These are phyloP conservation scores for Ceratocystis cubensis DNA, from an alignment of 2,329 filamentous ascomycete species.

Conservation along the genomic window DNA sequence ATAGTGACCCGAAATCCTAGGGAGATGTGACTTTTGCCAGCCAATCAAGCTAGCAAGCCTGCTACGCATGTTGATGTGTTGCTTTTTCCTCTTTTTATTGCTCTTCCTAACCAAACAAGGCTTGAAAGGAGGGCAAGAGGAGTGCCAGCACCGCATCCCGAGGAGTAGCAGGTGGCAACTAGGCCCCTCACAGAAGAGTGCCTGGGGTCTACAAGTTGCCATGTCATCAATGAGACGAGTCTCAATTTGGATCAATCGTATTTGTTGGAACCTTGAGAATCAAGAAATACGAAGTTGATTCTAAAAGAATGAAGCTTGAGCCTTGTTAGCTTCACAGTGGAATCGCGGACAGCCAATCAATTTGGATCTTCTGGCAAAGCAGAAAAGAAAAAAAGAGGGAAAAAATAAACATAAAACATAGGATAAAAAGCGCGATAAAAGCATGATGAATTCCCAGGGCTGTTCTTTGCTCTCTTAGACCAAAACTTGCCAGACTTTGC, in stretches of 20 bases:
- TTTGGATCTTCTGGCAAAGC: not conserved
- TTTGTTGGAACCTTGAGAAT: no score
- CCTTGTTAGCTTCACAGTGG: not conserved
- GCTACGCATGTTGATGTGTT: not conserved
- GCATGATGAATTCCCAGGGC: not conserved
- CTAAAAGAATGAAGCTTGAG: not conserved
- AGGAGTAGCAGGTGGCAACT: not conserved
- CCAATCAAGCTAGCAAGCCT: not conserved
- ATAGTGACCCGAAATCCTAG: not conserved
- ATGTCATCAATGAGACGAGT: not conserved
- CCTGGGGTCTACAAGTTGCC: not conserved
- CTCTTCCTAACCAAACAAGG: not conserved
- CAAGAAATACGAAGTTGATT: not conserved
- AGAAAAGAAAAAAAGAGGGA: not conserved
- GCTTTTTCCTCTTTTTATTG: not conserved
- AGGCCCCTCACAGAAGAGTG: not conserved
- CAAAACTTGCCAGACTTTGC: not conserved
- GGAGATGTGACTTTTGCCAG: not conserved
- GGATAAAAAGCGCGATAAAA: not conserved
- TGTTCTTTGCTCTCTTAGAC: not conserved
- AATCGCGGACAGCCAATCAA: not conserved
- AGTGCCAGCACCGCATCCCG: not conserved
- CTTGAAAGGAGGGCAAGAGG: not conserved
- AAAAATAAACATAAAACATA: not conserved
- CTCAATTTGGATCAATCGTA: not conserved